phyloP scores from a whole-genome alignment of 1,284 basidiomycete genomes.

The Rhodotorula sp. region DNA sequence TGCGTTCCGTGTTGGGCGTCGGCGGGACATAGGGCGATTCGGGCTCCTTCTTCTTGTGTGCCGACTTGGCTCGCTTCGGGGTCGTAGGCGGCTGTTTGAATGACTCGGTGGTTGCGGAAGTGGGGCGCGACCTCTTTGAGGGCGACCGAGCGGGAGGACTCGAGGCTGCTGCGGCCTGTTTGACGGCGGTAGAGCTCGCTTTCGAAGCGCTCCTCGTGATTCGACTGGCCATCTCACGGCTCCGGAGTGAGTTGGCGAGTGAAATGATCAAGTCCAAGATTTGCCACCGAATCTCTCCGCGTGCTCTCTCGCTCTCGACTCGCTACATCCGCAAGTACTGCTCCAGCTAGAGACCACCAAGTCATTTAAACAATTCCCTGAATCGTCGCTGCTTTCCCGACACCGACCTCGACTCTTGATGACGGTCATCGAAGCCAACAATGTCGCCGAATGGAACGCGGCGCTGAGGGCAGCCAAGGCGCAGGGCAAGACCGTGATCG shows the following conservation, averaged over 20 bases:
- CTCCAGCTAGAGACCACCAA: too few species aligned
- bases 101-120: background rate
- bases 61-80: background rate
- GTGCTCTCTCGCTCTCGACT: too few species aligned
- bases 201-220: conserved; percentile 7
- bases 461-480: conserved; percentile 31
- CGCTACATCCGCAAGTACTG: too few species aligned
- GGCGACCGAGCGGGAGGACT: conserved; percentile 12
- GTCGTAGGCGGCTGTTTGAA: background rate
- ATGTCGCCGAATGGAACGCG: conserved; percentile 39
- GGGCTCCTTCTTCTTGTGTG: background rate
- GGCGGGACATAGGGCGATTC: conserved; percentile 26
- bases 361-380: too few species aligned
- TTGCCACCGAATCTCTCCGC: too few species aligned
- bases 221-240: conserved; percentile 8
- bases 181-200: background rate
- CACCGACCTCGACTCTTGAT: conserved; percentile 4
- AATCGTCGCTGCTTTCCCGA: too few species aligned
- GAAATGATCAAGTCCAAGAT: too few species aligned
- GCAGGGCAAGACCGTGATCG: conserved; percentile 36
- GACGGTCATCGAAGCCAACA: conserved; percentile 31
- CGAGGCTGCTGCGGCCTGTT: background rate
- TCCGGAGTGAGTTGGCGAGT: too few species aligned
- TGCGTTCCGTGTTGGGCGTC: conserved; percentile 17
- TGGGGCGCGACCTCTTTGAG: conserved; percentile 10